A percentile compares a stretch with the other conserved stretches of the same genome.
phyloP scores from a whole-genome alignment of 495 filamentous ascomycete species.

The Neurospora sp. region DNA sequence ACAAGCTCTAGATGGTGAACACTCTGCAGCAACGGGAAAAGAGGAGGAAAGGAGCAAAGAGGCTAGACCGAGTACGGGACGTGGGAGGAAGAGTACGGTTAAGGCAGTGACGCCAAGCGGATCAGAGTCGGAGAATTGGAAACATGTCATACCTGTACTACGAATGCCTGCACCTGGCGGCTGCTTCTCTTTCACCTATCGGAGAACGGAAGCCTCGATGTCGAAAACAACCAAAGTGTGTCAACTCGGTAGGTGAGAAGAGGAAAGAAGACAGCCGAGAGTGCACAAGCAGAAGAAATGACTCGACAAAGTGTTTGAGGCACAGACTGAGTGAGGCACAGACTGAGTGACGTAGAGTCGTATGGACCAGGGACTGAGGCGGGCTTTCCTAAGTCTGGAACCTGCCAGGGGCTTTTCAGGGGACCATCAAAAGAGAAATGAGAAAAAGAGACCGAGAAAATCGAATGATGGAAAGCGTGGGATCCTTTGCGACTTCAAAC shows the following conservation, averaged over 20 bases:
- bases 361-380: background rate
- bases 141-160: conserved; percentile 43
- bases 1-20: conserved; percentile 19
- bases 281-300: conserved; percentile 10
- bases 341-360: background rate
- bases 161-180: conserved; percentile 37
- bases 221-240: background rate
- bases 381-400: conserved; percentile 5
- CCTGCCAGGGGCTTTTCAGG: conserved; percentile 11
- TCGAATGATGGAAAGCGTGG: conserved; percentile 6
- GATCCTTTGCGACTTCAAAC: conserved; percentile 1
- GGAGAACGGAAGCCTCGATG: conserved; percentile 1
- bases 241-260: background rate
- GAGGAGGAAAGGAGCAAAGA: conserved; percentile 17
- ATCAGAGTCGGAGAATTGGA: conserved; percentile 20
- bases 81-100: conserved; percentile 35
- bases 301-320: conserved; percentile 6
- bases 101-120: conserved; percentile 29
- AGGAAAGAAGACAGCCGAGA: conserved; percentile 2
- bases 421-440: background rate
- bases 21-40: conserved; percentile 24
- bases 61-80: conserved; percentile 21
- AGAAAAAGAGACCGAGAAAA: background rate
- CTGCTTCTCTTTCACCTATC: conserved; percentile 8
- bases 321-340: background rate